Evolutionary conservation across 1,139 yeast species (phyloP).

Genomic region (Candida mesenterica): DNA sequence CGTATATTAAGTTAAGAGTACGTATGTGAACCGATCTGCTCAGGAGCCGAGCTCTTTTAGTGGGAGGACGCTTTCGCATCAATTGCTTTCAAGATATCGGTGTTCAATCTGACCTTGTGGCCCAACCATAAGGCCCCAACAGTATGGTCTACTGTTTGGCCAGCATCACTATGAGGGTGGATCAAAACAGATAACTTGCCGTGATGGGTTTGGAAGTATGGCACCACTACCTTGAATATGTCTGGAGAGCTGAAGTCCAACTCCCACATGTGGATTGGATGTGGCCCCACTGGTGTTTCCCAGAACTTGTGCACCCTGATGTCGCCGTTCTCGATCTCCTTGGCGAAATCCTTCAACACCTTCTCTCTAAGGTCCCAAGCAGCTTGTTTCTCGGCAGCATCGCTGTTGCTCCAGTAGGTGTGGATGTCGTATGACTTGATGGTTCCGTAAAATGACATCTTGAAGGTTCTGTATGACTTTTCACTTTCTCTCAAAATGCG

Average conservation of each 20-base stretch:
- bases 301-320: constrained; percentile 47
- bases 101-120: constrained; percentile 23
- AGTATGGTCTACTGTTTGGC: constrained; percentile 50
- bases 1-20: too few relatives aligned
- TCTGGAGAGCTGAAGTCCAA: constrained; percentile 37
- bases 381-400: constrained; percentile 30
- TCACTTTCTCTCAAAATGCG: background rate
- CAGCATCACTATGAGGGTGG: constrained; percentile 48
- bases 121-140: constrained; percentile 56
- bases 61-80: too few relatives aligned
- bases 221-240: constrained; percentile 20
- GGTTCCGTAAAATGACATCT: constrained; percentile 28
- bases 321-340: constrained; percentile 43
- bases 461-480: constrained; percentile 2
- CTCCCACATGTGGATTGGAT: constrained; percentile 49
- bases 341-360: constrained; percentile 41
- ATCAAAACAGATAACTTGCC: constrained; percentile 51
- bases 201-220: constrained; percentile 50
- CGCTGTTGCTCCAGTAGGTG: constrained; percentile 49
- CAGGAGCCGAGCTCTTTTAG: too few relatives aligned
- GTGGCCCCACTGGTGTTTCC: constrained; percentile 58
- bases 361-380: constrained; percentile 42
- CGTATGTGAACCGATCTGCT: too few relatives aligned
- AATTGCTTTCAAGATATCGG: too few relatives aligned
- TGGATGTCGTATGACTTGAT: constrained; percentile 51